Conservation (phyloP, 768 basidiomycete genomes). For the Coprinopsis sp. region DNA sequence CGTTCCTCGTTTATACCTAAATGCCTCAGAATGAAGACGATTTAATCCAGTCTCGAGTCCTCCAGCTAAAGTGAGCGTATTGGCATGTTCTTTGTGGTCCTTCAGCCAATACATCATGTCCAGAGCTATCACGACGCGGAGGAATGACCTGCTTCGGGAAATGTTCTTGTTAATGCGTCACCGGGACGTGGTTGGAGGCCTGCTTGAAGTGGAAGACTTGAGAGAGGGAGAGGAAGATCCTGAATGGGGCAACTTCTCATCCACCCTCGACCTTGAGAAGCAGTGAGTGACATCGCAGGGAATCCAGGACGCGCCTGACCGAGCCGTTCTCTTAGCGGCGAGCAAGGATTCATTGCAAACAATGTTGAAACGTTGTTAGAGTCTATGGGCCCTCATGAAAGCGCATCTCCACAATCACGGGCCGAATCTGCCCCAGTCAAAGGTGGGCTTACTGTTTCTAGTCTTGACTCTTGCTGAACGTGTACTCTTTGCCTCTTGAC, state of each 20-base stretch:
- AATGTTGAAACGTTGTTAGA: neutral
- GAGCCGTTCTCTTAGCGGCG: neutral
- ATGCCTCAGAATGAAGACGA: conserved; percentile 18
- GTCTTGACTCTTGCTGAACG: too few relatives aligned
- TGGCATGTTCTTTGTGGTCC: neutral
- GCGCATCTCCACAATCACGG: too few relatives aligned
- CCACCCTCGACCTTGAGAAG: conserved; percentile 14
- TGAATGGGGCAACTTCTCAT: conserved; percentile 7
- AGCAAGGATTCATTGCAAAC: conserved; percentile 4
- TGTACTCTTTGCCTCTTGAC: too few relatives aligned
- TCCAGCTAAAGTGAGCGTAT: conserved; percentile 37
- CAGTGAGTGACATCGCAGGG: too few relatives aligned
- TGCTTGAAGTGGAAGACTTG: conserved; percentile 21
- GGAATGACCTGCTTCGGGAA: conserved; percentile 68
- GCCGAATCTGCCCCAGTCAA: too few relatives aligned
- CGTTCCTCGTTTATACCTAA: neutral
- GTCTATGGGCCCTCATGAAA: neutral
- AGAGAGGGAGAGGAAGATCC: conserved; percentile 16
- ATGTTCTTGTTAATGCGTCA: conserved; percentile 64
- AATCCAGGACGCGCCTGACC: too few relatives aligned
- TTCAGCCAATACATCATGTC: conserved; percentile 9
- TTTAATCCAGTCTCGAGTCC: conserved; percentile 41
- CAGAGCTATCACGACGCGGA: conserved; percentile 58
- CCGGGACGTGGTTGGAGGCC: conserved; percentile 40
- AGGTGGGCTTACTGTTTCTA: too few relatives aligned